Conservation (phyloP, 805 yeast species). For the Sugiyamaella floridensis region DNA sequence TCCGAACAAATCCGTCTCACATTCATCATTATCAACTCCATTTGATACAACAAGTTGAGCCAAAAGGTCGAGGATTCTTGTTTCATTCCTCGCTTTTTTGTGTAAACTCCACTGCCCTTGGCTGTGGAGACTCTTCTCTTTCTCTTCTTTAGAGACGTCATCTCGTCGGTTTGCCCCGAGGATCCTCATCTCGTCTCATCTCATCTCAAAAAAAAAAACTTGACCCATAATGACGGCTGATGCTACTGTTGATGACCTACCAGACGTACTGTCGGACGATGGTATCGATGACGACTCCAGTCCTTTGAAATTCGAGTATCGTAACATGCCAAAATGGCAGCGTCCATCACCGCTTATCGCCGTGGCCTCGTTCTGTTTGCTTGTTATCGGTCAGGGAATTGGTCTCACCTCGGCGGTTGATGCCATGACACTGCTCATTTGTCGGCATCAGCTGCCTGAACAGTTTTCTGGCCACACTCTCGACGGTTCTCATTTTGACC, state of each 20-base stretch:
- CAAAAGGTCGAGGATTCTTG: no score
- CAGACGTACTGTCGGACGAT: background rate
- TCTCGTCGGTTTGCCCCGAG: background rate
- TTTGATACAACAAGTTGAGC: no score
- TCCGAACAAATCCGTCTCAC: no score
- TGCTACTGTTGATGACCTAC: background rate
- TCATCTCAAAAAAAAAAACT: no score
- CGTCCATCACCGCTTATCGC: constrained; percentile 9
- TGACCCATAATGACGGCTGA: background rate
- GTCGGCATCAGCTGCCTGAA: constrained; percentile 13
- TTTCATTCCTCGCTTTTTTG: no score
- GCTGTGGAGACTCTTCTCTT: background rate
- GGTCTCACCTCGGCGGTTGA: constrained; percentile 12
- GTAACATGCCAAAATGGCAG: background rate
- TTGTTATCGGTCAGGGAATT: constrained; percentile 1
- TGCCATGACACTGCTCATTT: constrained; percentile 13
- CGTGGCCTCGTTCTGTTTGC: background rate
- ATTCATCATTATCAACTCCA: no score
- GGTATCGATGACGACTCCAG: background rate
- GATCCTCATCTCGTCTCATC: background rate
- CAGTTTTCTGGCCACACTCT: background rate
- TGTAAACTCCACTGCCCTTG: background rate
- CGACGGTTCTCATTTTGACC: constrained; percentile 7
- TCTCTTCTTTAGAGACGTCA: no score
- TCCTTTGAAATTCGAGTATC: constrained; percentile 8